A percentile compares a stretch with the other conserved stretches of the same genome.
phyloP scores from a whole-genome alignment of 148 eudicot species.

The Selenicereus undatus region DNA sequence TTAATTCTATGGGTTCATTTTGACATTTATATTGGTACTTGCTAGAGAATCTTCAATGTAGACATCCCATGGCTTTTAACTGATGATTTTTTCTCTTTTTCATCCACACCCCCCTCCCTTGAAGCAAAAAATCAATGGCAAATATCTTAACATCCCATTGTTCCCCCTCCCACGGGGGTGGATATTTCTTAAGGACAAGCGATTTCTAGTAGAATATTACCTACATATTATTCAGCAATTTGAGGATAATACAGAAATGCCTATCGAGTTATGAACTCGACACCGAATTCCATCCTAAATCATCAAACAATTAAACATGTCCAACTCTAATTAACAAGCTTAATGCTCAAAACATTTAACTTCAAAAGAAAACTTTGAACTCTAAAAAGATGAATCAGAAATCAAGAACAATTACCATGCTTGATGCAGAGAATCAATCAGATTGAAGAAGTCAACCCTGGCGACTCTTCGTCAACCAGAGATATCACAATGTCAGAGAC shows the following conservation, averaged over 20 bases:
- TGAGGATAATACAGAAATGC: not conserved
- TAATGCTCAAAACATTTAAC: not conserved
- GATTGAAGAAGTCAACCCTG: slow-evolving; percentile 2
- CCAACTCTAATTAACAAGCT: not conserved
- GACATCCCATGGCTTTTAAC: not conserved
- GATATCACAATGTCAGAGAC: not conserved
- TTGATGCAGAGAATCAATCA: not conserved
- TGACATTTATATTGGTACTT: too few relatives aligned
- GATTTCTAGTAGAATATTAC: not conserved
- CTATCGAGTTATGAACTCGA: not conserved
- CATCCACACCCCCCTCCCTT: not conserved
- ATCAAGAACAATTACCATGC: slow-evolving; percentile 2
- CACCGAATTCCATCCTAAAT: not conserved
- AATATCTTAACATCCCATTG: not conserved
- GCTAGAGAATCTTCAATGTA: not conserved
- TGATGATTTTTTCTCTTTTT: not conserved
- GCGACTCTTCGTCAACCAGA: not conserved
- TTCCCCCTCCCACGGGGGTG: not conserved
- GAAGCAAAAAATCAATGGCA: not conserved
- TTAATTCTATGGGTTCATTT: too few relatives aligned
- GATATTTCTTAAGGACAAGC: not conserved
- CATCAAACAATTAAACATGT: not conserved
- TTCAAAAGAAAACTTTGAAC: not conserved
- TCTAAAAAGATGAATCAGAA: not conserved
- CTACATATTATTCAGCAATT: not conserved